Conservation (phyloP, 768 basidiomycete species). For the Imleria badia region DNA sequence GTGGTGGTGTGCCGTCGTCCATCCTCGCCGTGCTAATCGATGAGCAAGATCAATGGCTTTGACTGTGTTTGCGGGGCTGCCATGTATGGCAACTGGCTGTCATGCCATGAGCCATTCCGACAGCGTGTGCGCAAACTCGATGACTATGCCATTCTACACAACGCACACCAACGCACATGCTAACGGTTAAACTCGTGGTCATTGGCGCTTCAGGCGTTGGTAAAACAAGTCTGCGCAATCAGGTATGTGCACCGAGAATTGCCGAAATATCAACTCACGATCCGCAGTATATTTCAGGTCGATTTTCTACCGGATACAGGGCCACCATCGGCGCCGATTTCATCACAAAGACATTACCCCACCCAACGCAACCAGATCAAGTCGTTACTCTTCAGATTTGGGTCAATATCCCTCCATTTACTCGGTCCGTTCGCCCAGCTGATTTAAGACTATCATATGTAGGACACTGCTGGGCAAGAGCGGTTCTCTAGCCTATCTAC, state of each 20-base stretch:
- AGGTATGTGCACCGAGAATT: slow-evolving; percentile 44
- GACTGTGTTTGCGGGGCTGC: slow-evolving; percentile 15
- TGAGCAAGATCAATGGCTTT: slow-evolving; percentile 5
- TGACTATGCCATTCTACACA: slow-evolving; percentile 15
- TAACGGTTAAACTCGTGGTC: slow-evolving; percentile 77
- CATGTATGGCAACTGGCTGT: slow-evolving; percentile 11
- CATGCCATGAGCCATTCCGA: not conserved
- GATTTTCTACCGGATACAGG: slow-evolving; percentile 74
- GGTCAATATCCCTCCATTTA: slow-evolving; percentile 36
- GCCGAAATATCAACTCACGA: not conserved
- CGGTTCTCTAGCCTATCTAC: slow-evolving; percentile 79
- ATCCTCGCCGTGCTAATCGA: slow-evolving; percentile 9
- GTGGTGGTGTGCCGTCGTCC: slow-evolving; percentile 34
- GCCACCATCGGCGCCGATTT: slow-evolving; percentile 93
- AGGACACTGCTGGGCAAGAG: slow-evolving; percentile 90
- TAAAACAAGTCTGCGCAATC: slow-evolving; percentile 75
- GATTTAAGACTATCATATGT: slow-evolving; percentile 4
- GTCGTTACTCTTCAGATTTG: slow-evolving; percentile 69
- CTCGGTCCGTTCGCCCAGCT: not conserved
- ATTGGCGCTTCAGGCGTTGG: slow-evolving; percentile 85
- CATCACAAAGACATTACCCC: slow-evolving; percentile 69
- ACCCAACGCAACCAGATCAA: slow-evolving; percentile 54
- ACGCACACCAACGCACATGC: slow-evolving; percentile 42
- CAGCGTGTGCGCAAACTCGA: slow-evolving; percentile 4
- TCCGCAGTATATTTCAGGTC: slow-evolving; percentile 70